Conservation (phyloP, 345 rosid species). For the Corchorus capsularis region DNA sequence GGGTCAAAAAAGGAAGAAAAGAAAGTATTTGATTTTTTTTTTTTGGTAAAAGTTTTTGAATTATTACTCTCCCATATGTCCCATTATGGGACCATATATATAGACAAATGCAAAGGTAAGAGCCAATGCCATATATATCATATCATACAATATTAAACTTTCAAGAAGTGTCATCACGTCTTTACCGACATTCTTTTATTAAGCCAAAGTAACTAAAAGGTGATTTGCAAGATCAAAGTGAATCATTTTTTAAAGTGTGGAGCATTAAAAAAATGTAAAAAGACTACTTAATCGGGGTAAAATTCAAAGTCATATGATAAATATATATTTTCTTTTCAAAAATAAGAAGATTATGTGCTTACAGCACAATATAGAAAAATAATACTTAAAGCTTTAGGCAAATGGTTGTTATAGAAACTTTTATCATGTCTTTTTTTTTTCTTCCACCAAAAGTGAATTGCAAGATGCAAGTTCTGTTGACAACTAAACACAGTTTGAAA, state of each 20-base stretch:
- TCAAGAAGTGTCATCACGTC: constrained; percentile 1
- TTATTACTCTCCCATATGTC: background rate
- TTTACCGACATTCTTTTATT: constrained; percentile 26
- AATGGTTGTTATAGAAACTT: background rate
- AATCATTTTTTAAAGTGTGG: background rate
- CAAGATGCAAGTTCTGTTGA: background rate
- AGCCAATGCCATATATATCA: background rate
- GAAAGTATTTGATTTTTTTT: no score
- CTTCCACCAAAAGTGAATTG: background rate
- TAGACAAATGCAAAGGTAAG: background rate
- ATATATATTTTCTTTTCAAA: no score
- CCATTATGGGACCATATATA: background rate
- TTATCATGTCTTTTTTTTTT: background rate
- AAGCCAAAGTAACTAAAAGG: no score
- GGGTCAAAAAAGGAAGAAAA: background rate
- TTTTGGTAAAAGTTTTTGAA: background rate
- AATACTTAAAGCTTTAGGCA: background rate
- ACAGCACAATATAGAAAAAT: background rate
- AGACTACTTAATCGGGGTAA: background rate
- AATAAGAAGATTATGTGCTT: no score
- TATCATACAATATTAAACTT: background rate
- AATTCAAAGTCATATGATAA: background rate
- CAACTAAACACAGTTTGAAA: no score
- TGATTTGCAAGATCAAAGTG: constrained; percentile 6
- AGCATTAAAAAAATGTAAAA: background rate